Base-by-base conservation (phyloP, 192 early-diverging fungal genomes). In the Mortierella claussenii region DNA sequence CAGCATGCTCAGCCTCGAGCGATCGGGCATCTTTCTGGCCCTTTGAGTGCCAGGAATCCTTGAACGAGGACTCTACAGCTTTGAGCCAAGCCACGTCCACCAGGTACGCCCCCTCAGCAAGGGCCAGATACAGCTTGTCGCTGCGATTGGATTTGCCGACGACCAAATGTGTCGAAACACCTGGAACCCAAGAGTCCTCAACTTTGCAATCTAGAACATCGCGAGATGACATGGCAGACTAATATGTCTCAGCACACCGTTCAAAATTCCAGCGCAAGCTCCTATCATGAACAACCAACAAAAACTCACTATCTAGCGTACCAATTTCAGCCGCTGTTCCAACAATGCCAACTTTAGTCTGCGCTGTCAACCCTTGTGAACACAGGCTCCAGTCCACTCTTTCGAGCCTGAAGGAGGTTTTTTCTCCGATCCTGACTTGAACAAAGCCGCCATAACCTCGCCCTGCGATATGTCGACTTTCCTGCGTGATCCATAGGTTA, bases 381-480 rank as follows among this genome's bases (percentile, higher is more conserved):
- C 64, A 66, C 8, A 76, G 23, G 10, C 58, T 62, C 58, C 65
- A 55, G 24, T 76, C 73, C 0, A 76, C 46, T 49, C 65, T 54
- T 21, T 76, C 73, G 4, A 76, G 46, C 32, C 73, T 36, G 31
- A 76, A 76, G 4, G 64, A 44, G 7, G 73, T 76, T 5, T 62
- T 66, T 12, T 76, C 64, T 0, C 73, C 73, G 44, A 76, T 61
- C 11, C 15, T 36, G 0, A 76, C 33, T 7, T 59, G 37, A 1
- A 54, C 73, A 27, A 49, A 76, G 11, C 73, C 73, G 11, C 73
- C 73, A 18, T 67, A 76, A n/a, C 73, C 73, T 48, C 47, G 40
- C 53, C 73, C 73, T 26, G 73, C 73, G 5, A 76, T 33, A 36
- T 76, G 64, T 26, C 45, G 23, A 11, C 43, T 61, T 4, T 67